Percentiles rank a stretch among this genome's conserved stretches.
These are phyloP conservation scores for Pseudozyma sp. DNA, from an alignment of 1,284 basidiomycete species.

Conservation along the genomic window DNA sequence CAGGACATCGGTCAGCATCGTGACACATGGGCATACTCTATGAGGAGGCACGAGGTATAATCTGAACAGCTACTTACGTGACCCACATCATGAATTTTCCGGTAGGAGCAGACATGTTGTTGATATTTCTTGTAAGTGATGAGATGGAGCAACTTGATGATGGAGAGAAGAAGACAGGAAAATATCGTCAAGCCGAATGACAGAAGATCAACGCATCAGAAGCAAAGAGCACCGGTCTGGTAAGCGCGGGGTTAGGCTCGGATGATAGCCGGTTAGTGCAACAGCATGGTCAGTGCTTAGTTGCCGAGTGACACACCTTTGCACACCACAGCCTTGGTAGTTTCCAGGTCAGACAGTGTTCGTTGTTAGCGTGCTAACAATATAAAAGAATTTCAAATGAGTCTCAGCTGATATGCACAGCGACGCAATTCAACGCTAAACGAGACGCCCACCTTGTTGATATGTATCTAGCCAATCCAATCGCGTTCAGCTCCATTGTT, in stretches of 20 bases:
- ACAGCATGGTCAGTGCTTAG: neutral
- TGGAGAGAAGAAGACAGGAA: neutral
- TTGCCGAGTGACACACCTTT: neutral
- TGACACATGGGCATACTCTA: too few relatives aligned
- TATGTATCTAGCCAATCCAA: too few relatives aligned
- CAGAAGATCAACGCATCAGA: conserved; percentile 1
- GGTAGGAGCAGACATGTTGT: conserved; percentile 40
- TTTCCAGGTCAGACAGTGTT: too few relatives aligned
- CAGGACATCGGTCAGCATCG: too few relatives aligned
- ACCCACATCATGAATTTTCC: conserved; percentile 44
- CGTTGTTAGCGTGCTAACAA: too few relatives aligned
- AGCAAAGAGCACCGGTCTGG: too few relatives aligned
- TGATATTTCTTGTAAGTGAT: neutral
- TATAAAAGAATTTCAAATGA: too few relatives aligned
- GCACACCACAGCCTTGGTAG: too few relatives aligned
- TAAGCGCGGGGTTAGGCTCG: conserved; percentile 4
- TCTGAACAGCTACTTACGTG: conserved; percentile 43
- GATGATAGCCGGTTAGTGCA: conserved; percentile 7
- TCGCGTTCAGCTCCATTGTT: too few relatives aligned
- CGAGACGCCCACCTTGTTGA: too few relatives aligned
- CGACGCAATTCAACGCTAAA: conserved; percentile 6
- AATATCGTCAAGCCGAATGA: neutral
- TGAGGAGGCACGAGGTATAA: too few relatives aligned
- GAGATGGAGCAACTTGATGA: neutral
- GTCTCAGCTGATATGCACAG: conserved; percentile 7